Percentiles rank a stretch among this genome's conserved stretches.
Evolutionary conservation across 345 rosid species (phyloP).

Genomic region (Acer yangbiense): DNA sequence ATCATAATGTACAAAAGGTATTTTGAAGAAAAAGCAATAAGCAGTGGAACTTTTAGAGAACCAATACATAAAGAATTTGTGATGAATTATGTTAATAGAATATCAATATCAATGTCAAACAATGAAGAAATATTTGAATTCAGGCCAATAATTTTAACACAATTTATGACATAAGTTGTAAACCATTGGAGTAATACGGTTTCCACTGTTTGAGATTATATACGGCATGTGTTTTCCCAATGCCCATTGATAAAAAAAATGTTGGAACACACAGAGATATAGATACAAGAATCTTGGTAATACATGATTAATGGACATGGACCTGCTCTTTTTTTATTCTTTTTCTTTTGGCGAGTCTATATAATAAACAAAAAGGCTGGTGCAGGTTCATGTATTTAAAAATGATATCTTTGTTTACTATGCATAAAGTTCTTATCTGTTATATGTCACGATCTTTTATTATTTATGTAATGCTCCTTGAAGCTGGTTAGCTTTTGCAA

Average conservation of each 20-base stretch:
- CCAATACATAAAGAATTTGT: not conserved
- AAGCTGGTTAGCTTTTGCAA: conserved; percentile 5
- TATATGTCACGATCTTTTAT: not conserved
- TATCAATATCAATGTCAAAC: not conserved
- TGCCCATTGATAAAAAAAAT: not conserved
- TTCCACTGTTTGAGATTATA: not conserved
- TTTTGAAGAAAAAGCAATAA: not conserved
- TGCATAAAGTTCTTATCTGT: not conserved
- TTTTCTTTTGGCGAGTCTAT: not conserved
- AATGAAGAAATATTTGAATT: not conserved
- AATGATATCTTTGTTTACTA: not conserved
- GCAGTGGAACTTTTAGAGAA: not conserved
- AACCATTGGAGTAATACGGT: not conserved
- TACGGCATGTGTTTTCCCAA: not conserved
- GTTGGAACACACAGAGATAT: not conserved
- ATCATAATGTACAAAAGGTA: not conserved
- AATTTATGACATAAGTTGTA: not conserved
- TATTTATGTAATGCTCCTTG: not conserved
- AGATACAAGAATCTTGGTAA: not conserved
- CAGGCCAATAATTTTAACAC: not conserved
- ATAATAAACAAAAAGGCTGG: not conserved
- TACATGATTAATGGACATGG: not conserved
- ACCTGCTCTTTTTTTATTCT: not conserved
- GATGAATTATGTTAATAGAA: not conserved
- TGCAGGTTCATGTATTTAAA: not conserved